Conservation (phyloP, 441 rosid species). For the Erodium trifolium region DNA sequence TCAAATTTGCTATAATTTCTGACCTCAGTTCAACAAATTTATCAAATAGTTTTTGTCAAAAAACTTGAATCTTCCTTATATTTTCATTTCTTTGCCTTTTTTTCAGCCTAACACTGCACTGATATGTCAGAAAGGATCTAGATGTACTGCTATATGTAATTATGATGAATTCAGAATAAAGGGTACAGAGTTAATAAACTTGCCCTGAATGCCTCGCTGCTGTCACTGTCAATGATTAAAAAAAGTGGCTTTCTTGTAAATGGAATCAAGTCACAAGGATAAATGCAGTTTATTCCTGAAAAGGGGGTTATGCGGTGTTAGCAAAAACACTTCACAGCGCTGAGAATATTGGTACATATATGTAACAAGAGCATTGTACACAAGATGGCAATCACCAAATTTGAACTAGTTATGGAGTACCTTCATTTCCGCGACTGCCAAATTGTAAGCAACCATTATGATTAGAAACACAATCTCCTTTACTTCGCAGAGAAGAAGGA, state of each 20-base stretch:
- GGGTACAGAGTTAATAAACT: constrained; percentile 20
- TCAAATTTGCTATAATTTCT: neutral
- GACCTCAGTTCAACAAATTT: neutral
- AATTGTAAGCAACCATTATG: constrained; percentile 44
- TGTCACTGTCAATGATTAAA: constrained; percentile 70
- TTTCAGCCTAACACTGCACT: neutral
- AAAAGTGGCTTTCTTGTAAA: constrained; percentile 87
- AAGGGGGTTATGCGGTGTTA: constrained; percentile 20
- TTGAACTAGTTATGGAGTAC: constrained; percentile 29
- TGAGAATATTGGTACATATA: constrained; percentile 7
- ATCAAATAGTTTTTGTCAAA: neutral
- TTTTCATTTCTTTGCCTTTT: neutral
- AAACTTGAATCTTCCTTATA: no score
- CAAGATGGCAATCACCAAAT: constrained; percentile 8
- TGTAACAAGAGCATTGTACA: neutral
- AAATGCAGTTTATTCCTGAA: constrained; percentile 72
- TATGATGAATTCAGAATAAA: neutral
- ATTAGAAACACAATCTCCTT: constrained; percentile 36
- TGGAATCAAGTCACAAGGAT: constrained; percentile 83
- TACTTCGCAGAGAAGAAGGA: constrained; percentile 36
- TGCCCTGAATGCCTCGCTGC: constrained; percentile 65
- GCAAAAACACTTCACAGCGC: constrained; percentile 12
- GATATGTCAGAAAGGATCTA: neutral
- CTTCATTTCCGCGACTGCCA: constrained; percentile 71
- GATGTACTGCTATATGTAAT: neutral